Conservation (phyloP, 306 rosid genomes). For the Trifolium repens region DNA sequence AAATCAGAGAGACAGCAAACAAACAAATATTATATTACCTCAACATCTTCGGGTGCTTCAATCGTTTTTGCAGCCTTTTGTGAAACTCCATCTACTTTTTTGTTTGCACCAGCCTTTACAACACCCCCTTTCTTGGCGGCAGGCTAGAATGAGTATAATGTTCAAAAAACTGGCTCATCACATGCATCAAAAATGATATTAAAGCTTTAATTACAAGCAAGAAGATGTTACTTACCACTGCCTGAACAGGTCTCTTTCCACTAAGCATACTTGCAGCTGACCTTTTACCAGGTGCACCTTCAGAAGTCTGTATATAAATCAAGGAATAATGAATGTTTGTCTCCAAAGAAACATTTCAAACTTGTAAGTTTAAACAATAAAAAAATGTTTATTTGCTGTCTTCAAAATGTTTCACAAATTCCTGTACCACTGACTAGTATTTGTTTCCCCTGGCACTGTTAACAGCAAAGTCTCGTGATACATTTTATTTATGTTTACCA, state of each 20-base stretch:
- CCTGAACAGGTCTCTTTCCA: slow-evolving; percentile 91
- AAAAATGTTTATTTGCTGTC: background rate
- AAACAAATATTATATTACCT: slow-evolving; percentile 56
- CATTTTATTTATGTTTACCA: slow-evolving; percentile 13
- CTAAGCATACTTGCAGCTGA: slow-evolving; percentile 99
- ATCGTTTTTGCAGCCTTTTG: slow-evolving; percentile 65
- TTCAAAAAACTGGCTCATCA: slow-evolving; percentile 34
- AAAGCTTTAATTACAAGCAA: slow-evolving; percentile 30
- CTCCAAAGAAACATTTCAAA: slow-evolving; percentile 8
- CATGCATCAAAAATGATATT: slow-evolving; percentile 25
- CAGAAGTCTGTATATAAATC: slow-evolving; percentile 62
- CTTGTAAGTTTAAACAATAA: slow-evolving; percentile 1
- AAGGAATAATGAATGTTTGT: slow-evolving; percentile 14
- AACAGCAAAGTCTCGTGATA: background rate
- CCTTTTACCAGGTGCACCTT: slow-evolving; percentile 68
- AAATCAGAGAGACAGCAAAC: slow-evolving; percentile 22
- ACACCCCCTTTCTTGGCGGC: slow-evolving; percentile 69
- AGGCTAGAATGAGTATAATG: slow-evolving; percentile 55
- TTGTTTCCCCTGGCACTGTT: slow-evolving; percentile 13
- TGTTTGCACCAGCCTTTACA: slow-evolving; percentile 61
- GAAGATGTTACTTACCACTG: slow-evolving; percentile 65
- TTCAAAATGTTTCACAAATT: slow-evolving; percentile 13
- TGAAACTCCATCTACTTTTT: slow-evolving; percentile 77
- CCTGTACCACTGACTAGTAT: background rate
- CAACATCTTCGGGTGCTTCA: slow-evolving; percentile 87